Evolutionary conservation across 805 yeast species (phyloP).

Genomic region (Aciculoconidium aculeatum): DNA sequence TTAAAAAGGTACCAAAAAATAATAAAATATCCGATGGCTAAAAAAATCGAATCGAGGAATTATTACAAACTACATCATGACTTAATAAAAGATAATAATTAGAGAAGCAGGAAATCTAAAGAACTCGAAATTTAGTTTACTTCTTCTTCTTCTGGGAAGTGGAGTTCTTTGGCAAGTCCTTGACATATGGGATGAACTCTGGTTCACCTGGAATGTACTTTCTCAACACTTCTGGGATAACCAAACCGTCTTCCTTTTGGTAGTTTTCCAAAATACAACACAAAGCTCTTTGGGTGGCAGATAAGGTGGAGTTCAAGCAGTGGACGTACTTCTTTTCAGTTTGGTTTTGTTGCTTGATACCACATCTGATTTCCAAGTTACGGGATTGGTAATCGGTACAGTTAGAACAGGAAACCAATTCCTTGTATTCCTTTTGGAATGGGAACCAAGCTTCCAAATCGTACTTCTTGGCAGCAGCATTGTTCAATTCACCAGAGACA

Average conservation of each 20-base stretch:
- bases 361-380: constrained; percentile 97
- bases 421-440: constrained; percentile 96
- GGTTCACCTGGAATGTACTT: constrained; percentile 98
- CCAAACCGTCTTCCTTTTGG: constrained; percentile 94
- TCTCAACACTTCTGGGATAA: constrained; percentile 91
- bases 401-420: constrained; percentile 96
- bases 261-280: constrained; percentile 97
- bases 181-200: constrained; percentile 84
- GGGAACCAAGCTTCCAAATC: constrained; percentile 99
- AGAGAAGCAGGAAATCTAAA: too few relatives aligned
- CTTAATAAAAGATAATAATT: too few relatives aligned
- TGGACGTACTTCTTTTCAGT: constrained; percentile 96
- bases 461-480: constrained; percentile 98
- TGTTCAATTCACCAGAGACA: constrained; percentile 97
- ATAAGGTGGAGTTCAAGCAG: constrained; percentile 93
- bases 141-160: constrained; percentile 65
- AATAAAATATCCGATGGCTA: too few relatives aligned
- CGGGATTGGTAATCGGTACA: constrained; percentile 99
- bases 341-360: constrained; percentile 92
- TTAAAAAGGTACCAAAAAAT: too few relatives aligned
- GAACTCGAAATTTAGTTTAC: constrained; percentile 5
- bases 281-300: constrained; percentile 97
- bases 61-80: too few relatives aligned
- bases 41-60: too few relatives aligned
- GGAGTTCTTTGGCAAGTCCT: constrained; percentile 91